phyloP scores from a whole-genome alignment of 1,284 basidiomycete genomes.

The Puccinia hordei region DNA sequence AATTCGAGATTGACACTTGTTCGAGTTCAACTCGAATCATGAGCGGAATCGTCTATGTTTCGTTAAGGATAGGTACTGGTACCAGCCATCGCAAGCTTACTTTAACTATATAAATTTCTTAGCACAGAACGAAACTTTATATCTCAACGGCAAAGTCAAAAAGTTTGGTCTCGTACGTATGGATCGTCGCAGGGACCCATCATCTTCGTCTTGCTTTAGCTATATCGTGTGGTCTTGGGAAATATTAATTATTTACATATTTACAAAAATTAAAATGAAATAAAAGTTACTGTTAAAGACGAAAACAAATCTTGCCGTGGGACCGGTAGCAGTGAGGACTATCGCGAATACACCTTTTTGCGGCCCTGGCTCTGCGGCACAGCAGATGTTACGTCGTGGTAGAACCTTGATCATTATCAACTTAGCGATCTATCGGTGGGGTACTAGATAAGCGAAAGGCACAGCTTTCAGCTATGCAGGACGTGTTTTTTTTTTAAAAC shows the following conservation, averaged over 20 bases:
- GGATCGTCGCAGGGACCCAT: neutral
- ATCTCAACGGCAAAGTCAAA: neutral
- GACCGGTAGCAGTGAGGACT: neutral
- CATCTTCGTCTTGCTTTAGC: too few species aligned
- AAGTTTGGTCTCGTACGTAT: neutral
- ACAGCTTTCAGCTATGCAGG: neutral
- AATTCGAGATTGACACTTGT: neutral
- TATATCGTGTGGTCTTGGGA: too few species aligned
- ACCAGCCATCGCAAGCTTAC: neutral
- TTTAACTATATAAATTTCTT: too few species aligned
- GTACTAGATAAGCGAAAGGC: neutral
- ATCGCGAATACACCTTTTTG: neutral
- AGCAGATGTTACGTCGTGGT: neutral
- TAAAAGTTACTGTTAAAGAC: too few species aligned
- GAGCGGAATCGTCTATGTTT: neutral
- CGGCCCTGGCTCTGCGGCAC: neutral
- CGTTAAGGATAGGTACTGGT: neutral
- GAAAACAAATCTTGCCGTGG: conserved; percentile 1
- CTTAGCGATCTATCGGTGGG: neutral
- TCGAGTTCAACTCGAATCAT: neutral
- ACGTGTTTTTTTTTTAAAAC: neutral
- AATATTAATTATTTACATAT: too few species aligned
- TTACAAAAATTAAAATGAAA: neutral
- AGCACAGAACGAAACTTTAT: neutral
- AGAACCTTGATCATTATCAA: neutral